Percentiles rank a stretch among this genome's conserved stretches.
These are phyloP conservation scores for Artemisia annua DNA, from an alignment of 129 eudicot genomes.

Conservation along the genomic window DNA sequence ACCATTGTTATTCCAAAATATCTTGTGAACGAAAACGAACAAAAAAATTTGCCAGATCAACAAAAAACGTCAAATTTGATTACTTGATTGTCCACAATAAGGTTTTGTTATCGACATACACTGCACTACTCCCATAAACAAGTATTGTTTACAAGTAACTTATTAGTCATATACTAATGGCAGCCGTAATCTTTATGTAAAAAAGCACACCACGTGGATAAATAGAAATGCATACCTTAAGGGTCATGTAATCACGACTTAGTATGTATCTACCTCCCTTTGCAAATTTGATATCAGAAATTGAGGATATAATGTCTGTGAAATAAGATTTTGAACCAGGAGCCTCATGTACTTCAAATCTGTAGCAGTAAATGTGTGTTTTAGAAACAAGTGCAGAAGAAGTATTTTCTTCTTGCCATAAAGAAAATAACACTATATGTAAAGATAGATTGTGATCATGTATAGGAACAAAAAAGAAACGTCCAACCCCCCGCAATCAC, in stretches of 20 bases:
- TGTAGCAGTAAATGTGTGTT: conserved; percentile 30
- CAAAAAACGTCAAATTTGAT: no score
- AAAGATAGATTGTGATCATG: not conserved
- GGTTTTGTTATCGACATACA: no score
- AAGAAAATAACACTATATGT: conserved; percentile 7
- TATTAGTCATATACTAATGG: no score
- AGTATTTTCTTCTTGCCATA: not conserved
- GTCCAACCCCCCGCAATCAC: no score
- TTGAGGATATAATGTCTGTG: conserved; percentile 90
- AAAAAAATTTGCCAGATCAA: no score
- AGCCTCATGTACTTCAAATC: conserved; percentile 82
- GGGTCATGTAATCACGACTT: conserved; percentile 97
- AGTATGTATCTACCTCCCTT: conserved; percentile 83
- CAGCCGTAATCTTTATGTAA: conserved; percentile 9
- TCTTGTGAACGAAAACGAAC: no score
- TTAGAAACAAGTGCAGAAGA: not conserved
- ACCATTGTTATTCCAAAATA: no score
- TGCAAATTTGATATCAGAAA: conserved; percentile 88
- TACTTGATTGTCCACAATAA: no score
- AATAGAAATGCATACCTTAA: conserved; percentile 54
- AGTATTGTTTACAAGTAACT: no score
- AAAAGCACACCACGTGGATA: not conserved
- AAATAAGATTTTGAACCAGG: conserved; percentile 92
- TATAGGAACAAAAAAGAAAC: no score
- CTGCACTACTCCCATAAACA: no score